Conservation (phyloP, 192 early-diverging fungal species). For the Entomortierella chlamydospora region DNA sequence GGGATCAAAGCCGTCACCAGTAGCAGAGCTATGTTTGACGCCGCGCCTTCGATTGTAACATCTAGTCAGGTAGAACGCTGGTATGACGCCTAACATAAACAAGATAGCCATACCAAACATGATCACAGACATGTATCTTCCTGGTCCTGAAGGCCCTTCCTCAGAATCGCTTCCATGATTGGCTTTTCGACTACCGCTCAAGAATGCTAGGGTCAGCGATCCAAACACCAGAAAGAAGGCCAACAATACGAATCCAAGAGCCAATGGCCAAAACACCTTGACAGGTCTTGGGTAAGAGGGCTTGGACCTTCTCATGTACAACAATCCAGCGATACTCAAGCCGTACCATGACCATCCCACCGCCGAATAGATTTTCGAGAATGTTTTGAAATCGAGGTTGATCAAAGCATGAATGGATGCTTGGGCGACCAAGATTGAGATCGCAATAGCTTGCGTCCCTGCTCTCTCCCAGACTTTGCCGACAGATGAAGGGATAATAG, state of each 20-base stretch:
- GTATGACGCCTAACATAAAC: constrained; percentile 35
- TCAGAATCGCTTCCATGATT: neutral
- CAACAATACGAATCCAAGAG: constrained; percentile 30
- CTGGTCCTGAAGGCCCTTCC: neutral
- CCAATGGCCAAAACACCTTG: constrained; percentile 53
- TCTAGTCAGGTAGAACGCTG: constrained; percentile 28
- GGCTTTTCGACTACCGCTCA: neutral
- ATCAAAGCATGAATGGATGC: constrained; percentile 31
- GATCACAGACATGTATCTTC: constrained; percentile 26
- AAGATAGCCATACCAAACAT: constrained; percentile 39
- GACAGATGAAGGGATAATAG: constrained; percentile 30
- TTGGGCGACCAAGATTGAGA: constrained; percentile 30
- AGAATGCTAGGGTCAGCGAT: constrained; percentile 35
- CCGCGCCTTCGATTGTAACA: constrained; percentile 9
- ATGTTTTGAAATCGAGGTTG: constrained; percentile 52
- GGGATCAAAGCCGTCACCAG: neutral
- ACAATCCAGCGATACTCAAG: constrained; percentile 51
- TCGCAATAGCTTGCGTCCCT: constrained; percentile 37
- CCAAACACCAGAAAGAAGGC: constrained; percentile 50
- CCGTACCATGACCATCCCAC: constrained; percentile 59
- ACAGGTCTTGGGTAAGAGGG: constrained; percentile 53
- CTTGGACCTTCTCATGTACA: constrained; percentile 49
- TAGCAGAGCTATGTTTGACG: neutral
- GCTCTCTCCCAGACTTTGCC: constrained; percentile 21
- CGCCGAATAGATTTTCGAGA: constrained; percentile 51